phyloP scores from a whole-genome alignment of 2,329 filamentous ascomycete species.

The Fusarium denticulatum region DNA sequence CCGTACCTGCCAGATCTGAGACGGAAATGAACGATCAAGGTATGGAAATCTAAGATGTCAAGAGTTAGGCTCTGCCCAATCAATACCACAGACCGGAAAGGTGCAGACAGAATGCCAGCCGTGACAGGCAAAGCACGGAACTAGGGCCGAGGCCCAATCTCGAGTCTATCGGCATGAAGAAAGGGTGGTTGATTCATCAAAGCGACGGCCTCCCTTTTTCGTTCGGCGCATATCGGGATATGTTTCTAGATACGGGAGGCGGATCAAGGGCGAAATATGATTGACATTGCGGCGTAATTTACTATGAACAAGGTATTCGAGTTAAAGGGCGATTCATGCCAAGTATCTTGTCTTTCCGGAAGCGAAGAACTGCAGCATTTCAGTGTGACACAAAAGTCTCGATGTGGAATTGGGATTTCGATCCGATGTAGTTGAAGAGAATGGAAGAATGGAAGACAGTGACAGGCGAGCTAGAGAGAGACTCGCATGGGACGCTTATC shows the following conservation, averaged over 20 bases:
- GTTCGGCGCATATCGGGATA: conserved; percentile 20
- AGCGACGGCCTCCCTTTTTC: conserved; percentile 11
- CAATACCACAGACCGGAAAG: conserved; percentile 15
- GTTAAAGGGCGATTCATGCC: conserved; percentile 14
- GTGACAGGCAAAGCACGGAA: conserved; percentile 20
- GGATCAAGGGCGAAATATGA: conserved; percentile 20
- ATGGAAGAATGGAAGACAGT: conserved; percentile 30
- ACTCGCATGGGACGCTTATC: conserved; percentile 37
- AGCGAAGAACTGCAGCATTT: background rate
- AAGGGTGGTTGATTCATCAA: conserved; percentile 8
- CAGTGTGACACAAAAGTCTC: conserved; percentile 21
- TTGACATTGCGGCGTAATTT: conserved; percentile 24
- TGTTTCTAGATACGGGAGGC: conserved; percentile 25
- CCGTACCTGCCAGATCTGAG: conserved; percentile 34
- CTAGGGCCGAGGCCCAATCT: conserved; percentile 32
- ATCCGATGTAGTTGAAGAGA: conserved; percentile 13
- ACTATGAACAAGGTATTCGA: conserved; percentile 8
- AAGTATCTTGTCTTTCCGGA: conserved; percentile 13
- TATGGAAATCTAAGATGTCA: conserved; percentile 34
- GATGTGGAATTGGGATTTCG: conserved; percentile 33
- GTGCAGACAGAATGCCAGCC: conserved; percentile 14
- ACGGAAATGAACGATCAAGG: conserved; percentile 31
- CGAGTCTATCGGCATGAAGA: conserved; percentile 16
- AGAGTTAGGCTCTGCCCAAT: conserved; percentile 34
- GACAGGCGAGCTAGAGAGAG: conserved; percentile 11